A percentile compares a stretch with the other conserved stretches of the same genome.
Evolutionary conservation across 2,329 filamentous ascomycete species (phyloP).

Genomic region (Cytospora schulzeri): DNA sequence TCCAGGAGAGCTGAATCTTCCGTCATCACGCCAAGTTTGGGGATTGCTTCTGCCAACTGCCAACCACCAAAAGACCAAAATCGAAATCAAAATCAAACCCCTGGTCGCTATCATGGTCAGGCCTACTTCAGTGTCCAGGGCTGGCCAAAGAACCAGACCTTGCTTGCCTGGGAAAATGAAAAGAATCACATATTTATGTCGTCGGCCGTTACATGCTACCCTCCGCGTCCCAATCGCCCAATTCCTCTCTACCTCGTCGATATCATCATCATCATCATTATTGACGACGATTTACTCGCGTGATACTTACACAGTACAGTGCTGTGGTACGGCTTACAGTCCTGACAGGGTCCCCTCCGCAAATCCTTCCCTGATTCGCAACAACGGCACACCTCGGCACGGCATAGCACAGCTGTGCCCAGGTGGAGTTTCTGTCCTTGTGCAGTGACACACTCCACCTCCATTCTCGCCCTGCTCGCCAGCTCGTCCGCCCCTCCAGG

Average conservation of each 20-base stretch:
- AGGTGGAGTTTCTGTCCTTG: slow-evolving; percentile 14
- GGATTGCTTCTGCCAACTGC: slow-evolving; percentile 12
- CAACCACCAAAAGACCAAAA: slow-evolving; percentile 3
- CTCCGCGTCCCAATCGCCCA: background rate
- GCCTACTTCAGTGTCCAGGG: background rate
- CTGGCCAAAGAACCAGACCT: background rate
- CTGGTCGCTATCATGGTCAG: slow-evolving; percentile 10
- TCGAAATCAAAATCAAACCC: background rate
- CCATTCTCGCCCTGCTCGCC: slow-evolving; percentile 1
- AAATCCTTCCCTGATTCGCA: slow-evolving; percentile 19
- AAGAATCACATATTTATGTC: background rate
- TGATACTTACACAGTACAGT: slow-evolving; percentile 11
- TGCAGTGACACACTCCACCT: slow-evolving; percentile 2
- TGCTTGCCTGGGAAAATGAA: too few relatives aligned
- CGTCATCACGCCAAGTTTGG: slow-evolving; percentile 18
- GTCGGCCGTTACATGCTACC: background rate
- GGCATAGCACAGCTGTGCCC: slow-evolving; percentile 10
- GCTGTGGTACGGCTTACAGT: background rate
- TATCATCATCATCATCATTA: background rate
- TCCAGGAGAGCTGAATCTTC: slow-evolving; percentile 10
- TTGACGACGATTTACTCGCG: slow-evolving; percentile 2
- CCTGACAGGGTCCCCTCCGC: slow-evolving; percentile 8
- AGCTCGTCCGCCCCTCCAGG: background rate
- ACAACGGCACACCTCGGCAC: slow-evolving; percentile 19
- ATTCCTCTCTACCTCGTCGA: background rate